These are phyloP conservation scores for Scheffersomyces quercinus DNA, from an alignment of 1,139 yeast genomes.

Conservation along the genomic window DNA sequence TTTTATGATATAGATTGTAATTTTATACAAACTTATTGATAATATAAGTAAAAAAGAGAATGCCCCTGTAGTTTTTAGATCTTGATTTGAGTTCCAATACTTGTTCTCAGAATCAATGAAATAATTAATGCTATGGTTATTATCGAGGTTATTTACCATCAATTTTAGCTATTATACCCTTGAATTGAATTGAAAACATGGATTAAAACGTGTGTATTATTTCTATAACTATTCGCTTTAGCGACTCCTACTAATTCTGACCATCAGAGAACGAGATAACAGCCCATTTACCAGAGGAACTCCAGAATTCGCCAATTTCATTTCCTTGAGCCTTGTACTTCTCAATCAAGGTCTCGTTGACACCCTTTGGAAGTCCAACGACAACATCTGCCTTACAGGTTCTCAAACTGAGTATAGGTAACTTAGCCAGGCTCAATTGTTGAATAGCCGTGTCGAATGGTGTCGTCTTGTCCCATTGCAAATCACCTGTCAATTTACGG, in stretches of 20 bases:
- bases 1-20: too few relatives aligned
- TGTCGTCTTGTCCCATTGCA: constrained; percentile 83
- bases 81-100: too few relatives aligned
- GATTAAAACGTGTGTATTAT: too few relatives aligned
- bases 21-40: too few relatives aligned
- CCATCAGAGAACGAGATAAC: constrained; percentile 64
- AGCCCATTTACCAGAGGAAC: constrained; percentile 90
- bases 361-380: constrained; percentile 76
- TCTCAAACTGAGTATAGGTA: constrained; percentile 73
- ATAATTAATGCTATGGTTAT: too few relatives aligned
- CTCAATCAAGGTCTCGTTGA: constrained; percentile 63
- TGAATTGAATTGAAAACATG: too few relatives aligned
- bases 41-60: too few relatives aligned
- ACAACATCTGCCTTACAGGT: constrained; percentile 98
- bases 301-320: constrained; percentile 75
- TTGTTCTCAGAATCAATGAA: too few relatives aligned
- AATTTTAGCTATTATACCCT: too few relatives aligned
- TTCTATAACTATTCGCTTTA: too few relatives aligned
- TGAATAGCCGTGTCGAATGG: constrained; percentile 72
- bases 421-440: constrained; percentile 58
- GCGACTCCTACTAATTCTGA: not conserved
- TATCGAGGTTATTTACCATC: too few relatives aligned
- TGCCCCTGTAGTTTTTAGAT: too few relatives aligned
- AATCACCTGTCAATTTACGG: constrained; percentile 89
- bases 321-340: constrained; percentile 60